Evolutionary conservation across 2,329 filamentous ascomycete genomes (phyloP).

Genomic region (Hansfordia pulvinata): DNA sequence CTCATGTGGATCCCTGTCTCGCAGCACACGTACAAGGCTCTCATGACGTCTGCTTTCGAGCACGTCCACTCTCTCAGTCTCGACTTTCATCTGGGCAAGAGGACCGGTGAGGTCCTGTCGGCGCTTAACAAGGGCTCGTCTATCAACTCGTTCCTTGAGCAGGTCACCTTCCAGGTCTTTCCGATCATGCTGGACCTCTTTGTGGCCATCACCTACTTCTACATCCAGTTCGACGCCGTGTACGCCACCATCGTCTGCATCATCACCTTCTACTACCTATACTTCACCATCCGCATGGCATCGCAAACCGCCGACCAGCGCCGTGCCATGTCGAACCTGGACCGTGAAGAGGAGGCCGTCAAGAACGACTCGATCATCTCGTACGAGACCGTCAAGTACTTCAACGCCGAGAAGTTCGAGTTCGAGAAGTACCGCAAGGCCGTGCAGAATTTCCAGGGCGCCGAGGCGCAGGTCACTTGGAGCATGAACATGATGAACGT

Average conservation of each 20-base stretch:
- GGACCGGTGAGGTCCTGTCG: constrained; percentile 89
- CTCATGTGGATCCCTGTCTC: constrained; percentile 93
- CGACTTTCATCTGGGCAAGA: constrained; percentile 93
- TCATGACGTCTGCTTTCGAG: constrained; percentile 92
- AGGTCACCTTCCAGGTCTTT: constrained; percentile 88
- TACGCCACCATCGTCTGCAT: constrained; percentile 83
- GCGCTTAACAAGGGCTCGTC: constrained; percentile 91
- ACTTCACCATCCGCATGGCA: constrained; percentile 91
- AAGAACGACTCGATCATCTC: constrained; percentile 98
- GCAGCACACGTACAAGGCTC: constrained; percentile 88
- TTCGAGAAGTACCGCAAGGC: constrained; percentile 60
- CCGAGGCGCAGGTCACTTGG: constrained; percentile 64
- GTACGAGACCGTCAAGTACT: constrained; percentile 93
- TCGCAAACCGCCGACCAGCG: constrained; percentile 84
- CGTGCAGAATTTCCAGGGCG: constrained; percentile 56
- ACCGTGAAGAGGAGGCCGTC: constrained; percentile 88
- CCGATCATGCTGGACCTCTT: constrained; percentile 88
- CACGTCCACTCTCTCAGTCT: constrained; percentile 91
- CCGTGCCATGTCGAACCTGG: constrained; percentile 87
- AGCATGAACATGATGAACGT: constrained; percentile 73
- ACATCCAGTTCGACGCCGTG: constrained; percentile 67
- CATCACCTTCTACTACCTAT: constrained; percentile 91
- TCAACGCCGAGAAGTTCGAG: constrained; percentile 73
- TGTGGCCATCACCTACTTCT: constrained; percentile 73
- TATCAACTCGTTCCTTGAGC: constrained; percentile 93